A percentile compares a stretch with the other conserved stretches of the same genome.
Evolutionary conservation across 805 yeast species (phyloP).

Genomic region (Lachancea sp.): DNA sequence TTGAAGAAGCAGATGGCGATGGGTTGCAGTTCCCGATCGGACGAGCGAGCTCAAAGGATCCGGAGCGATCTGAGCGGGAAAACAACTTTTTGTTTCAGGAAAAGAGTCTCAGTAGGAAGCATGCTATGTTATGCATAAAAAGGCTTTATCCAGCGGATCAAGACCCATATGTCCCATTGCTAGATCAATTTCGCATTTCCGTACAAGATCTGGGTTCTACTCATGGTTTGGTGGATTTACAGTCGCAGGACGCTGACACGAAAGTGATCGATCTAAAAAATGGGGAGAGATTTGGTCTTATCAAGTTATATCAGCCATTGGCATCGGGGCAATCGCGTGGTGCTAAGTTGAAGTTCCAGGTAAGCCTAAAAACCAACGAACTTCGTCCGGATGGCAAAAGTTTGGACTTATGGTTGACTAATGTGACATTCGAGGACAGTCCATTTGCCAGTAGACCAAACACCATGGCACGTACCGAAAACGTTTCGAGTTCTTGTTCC

Average conservation of each 20-base stretch:
- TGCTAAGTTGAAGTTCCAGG: conserved; percentile 21
- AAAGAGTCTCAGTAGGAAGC: conserved; percentile 19
- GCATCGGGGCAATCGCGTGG: conserved; percentile 16
- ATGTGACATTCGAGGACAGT: conserved; percentile 17
- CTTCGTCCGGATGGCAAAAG: conserved; percentile 7
- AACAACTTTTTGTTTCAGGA: conserved; percentile 20
- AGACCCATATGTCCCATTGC: conserved; percentile 7
- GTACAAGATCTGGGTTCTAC: conserved; percentile 20
- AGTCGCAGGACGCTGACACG: conserved; percentile 14
- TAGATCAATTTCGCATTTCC: conserved; percentile 21
- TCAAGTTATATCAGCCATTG: conserved; percentile 13
- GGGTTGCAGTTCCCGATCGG: conserved; percentile 17
- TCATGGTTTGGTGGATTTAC: conserved; percentile 23
- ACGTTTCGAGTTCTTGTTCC: conserved; percentile 11
- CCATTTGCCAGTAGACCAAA: conserved; percentile 15
- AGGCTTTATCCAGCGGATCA: conserved; percentile 11
- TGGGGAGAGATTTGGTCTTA: conserved; percentile 24
- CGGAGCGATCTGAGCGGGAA: conserved; percentile 11
- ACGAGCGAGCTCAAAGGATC: conserved; percentile 16
- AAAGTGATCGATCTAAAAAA: conserved; percentile 22
- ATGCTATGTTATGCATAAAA: conserved; percentile 21
- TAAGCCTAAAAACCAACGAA: conserved; percentile 8
- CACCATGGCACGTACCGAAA: conserved; percentile 3
- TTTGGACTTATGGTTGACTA: conserved; percentile 14
- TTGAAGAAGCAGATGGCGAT: conserved; percentile 4